Percentiles rank a stretch among this genome's conserved stretches.
Evolutionary conservation across 352 stramenopile genomes (phyloP).

Genomic region (Phytopythium montanum): DNA sequence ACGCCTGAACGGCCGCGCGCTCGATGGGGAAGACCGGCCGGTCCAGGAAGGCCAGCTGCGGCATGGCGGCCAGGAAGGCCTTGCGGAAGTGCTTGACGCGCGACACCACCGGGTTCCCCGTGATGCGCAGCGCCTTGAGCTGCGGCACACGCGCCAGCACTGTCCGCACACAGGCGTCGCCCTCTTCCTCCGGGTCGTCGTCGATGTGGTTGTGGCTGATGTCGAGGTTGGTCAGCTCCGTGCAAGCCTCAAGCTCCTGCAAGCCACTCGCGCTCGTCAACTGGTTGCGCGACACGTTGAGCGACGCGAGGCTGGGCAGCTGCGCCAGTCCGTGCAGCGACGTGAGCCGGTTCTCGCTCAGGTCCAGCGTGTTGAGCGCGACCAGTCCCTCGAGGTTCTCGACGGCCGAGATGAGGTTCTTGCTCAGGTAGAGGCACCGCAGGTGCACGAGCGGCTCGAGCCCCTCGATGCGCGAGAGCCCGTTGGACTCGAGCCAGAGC

Average conservation of each 20-base stretch:
- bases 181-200: slow-evolving; percentile 33
- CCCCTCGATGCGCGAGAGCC: slow-evolving; percentile 84
- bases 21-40: slow-evolving; percentile 93
- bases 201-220: slow-evolving; percentile 91
- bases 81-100: slow-evolving; percentile 93
- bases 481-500: slow-evolving; percentile 96
- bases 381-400: slow-evolving; percentile 54
- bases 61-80: slow-evolving; percentile 85
- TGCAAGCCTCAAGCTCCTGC: slow-evolving; percentile 61
- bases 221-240: slow-evolving; percentile 88
- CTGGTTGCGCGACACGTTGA: slow-evolving; percentile 91
- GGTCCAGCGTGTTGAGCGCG: slow-evolving; percentile 90
- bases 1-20: slow-evolving; percentile 76
- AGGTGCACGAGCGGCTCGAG: slow-evolving; percentile 71
- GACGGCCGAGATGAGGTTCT: slow-evolving; percentile 90
- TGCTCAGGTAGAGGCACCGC: slow-evolving; percentile 91
- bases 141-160: slow-evolving; percentile 80
- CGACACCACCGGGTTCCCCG: slow-evolving; percentile 90
- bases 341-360: slow-evolving; percentile 90
- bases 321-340: slow-evolving; percentile 78
- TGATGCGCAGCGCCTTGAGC: slow-evolving; percentile 75
- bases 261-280: slow-evolving; percentile 72
- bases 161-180: slow-evolving; percentile 71
- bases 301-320: slow-evolving; percentile 73
- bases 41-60: slow-evolving; percentile 90